Evolutionary conservation across 1,139 yeast species (phyloP), one percentile per base, ranked within the genome.

Genomic region (Taphrina confusa): DNA sequence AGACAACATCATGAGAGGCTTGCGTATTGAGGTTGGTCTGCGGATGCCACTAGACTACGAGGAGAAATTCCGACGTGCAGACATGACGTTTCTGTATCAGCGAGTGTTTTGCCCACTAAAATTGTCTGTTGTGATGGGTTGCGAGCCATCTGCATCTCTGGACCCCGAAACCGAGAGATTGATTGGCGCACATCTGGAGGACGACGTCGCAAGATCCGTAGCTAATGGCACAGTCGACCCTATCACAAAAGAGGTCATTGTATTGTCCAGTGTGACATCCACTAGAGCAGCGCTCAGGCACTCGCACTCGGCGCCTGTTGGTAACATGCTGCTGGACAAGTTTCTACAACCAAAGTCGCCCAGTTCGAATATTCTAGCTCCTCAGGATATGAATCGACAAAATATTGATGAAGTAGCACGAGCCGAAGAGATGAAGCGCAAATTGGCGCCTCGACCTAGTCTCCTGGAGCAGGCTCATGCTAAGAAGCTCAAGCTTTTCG

Each of bases 51-150:
- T 68, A 0, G 78, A 75, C 1, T 89, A 89, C 68, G 77, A 77
- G 50, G 76, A 78, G 1, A 90, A 86, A 65, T 83, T 82, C 57
- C 69, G 74, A 28, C 76, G 78, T 55, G 98, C 98, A 0, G 80
- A 82, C 65, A 75, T 84, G 57, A 94, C 97, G 11, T 94, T 94
- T 71, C 85, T 81, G 68, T 87, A 77, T 71, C 97, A 90, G 71
- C 79, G 95, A 64, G 97, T 94, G 0, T 92, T 82, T 71, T 82
- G 91, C 69, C 95, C 96, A 0, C 57, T 71, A 1, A 66, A 69
- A 1, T 71, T 77, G 49, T 62, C 68, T 34, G 72, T 90, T 27
- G 76, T 78, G 0, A 81, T 88, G 46, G 76, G 91, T 66, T 82
- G 82, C 66, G 81, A 79, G 4, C 84, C 86, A 0, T 73, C 71